Percentiles rank a stretch among this genome's conserved stretches.
Conservation (phyloP, 2,329 filamentous ascomycete genomes). For the Hymenoscyphus albidus region DNA sequence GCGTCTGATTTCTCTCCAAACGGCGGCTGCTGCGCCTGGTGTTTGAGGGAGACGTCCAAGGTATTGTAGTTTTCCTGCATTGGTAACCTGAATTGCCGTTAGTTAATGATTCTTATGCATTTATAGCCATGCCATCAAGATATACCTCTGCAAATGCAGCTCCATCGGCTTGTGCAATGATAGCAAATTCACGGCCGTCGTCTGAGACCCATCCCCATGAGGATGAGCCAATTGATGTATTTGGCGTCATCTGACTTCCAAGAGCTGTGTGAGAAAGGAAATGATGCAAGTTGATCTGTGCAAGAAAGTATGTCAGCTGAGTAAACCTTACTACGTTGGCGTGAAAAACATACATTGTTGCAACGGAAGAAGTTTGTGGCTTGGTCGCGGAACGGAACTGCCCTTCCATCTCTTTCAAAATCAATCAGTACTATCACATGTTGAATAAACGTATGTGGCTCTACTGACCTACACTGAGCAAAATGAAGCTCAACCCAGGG, state of each 20-base stretch:
- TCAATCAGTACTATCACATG: background rate
- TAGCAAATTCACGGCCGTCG: constrained; percentile 1
- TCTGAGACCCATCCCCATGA: constrained; percentile 5
- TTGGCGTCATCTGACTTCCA: background rate
- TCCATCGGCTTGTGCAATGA: constrained; percentile 5
- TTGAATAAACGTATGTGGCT: background rate
- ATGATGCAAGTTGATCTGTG: background rate
- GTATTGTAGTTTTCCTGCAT: constrained; percentile 1
- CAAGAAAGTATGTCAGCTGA: background rate
- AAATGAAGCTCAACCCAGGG: constrained; percentile 1
- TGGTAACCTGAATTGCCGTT: background rate
- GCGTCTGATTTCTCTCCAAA: constrained; percentile 4
- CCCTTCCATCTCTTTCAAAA: background rate
- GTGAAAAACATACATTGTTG: background rate
- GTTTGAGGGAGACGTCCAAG: constrained; percentile 7
- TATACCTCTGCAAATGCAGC: background rate
- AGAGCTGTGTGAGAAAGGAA: constrained; percentile 6
- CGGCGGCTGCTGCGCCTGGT: background rate
- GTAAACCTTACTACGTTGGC: background rate
- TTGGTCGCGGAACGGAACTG: background rate
- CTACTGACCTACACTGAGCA: background rate
- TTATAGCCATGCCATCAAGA: background rate
- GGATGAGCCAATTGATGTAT: background rate
- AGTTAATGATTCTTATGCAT: background rate
- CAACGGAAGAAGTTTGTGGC: background rate